A percentile compares a stretch with the other conserved stretches of the same genome.
phyloP scores from a whole-genome alignment of 2,329 filamentous ascomycete species.

The Mariannaea sp. region DNA sequence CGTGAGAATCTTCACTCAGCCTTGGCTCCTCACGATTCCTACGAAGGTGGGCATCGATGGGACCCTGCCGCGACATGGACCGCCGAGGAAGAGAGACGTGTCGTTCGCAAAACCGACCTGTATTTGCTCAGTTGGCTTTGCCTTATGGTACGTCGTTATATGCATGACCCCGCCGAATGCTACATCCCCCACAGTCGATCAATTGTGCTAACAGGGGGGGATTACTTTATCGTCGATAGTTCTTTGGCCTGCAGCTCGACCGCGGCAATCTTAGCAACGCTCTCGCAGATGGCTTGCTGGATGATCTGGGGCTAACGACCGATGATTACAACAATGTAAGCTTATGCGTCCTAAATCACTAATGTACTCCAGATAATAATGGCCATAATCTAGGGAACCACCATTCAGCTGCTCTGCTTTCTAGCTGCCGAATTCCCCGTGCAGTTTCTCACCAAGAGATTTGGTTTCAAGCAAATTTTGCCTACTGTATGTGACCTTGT shows the following conservation, averaged over 20 bases:
- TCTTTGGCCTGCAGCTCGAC: constrained; percentile 68
- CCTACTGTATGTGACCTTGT: constrained; percentile 44
- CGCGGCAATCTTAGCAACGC: constrained; percentile 67
- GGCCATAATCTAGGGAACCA: constrained; percentile 47
- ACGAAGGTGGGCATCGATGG: constrained; percentile 50
- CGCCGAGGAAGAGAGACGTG: constrained; percentile 57
- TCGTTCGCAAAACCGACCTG: constrained; percentile 59
- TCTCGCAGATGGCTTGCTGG: constrained; percentile 64
- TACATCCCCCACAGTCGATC: constrained; percentile 14
- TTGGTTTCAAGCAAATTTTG: constrained; percentile 61
- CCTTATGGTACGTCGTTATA: constrained; percentile 44
- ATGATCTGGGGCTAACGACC: constrained; percentile 53
- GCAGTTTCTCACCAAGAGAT: constrained; percentile 39
- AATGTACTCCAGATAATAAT: background rate
- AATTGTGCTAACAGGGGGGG: constrained; percentile 24
- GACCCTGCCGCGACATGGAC: constrained; percentile 55
- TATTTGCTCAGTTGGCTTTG: constrained; percentile 49
- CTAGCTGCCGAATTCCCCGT: constrained; percentile 40
- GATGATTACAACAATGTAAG: constrained; percentile 60
- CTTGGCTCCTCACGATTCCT: constrained; percentile 39
- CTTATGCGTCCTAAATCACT: background rate
- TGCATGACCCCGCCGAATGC: background rate
- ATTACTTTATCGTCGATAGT: constrained; percentile 45
- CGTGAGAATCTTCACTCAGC: constrained; percentile 44
- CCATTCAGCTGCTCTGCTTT: constrained; percentile 60